These are phyloP conservation scores for Pistacia vera DNA, from an alignment of 345 rosid genomes.

Conservation along the genomic window DNA sequence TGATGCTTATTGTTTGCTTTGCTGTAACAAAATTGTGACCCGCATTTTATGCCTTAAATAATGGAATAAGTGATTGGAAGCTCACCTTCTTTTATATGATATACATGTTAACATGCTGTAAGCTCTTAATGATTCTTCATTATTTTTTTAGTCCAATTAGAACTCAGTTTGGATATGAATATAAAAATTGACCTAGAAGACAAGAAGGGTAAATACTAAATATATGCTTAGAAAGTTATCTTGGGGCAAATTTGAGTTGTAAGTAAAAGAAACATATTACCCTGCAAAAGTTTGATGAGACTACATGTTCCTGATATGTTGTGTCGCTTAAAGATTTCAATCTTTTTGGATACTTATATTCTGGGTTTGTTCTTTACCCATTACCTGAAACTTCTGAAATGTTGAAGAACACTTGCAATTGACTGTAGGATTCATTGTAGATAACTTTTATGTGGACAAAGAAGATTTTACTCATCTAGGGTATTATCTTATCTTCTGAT, in stretches of 20 bases:
- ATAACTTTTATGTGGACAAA: neutral
- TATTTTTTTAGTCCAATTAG: neutral
- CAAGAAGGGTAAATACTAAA: too few relatives aligned
- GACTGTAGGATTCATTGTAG: constrained; percentile 9
- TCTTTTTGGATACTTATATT: neutral
- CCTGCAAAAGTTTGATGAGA: neutral
- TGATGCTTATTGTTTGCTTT: neutral
- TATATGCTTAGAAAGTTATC: neutral
- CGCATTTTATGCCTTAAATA: neutral
- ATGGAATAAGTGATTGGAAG: neutral
- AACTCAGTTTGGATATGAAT: neutral
- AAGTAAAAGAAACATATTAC: neutral
- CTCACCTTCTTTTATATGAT: neutral
- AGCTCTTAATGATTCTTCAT: neutral
- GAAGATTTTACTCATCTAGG: constrained; percentile 7
- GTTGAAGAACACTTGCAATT: neutral
- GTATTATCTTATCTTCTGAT: constrained; percentile 2
- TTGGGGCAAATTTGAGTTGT: neutral
- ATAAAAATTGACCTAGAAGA: neutral
- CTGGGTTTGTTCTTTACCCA: neutral
- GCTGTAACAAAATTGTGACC: neutral
- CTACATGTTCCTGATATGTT: neutral
- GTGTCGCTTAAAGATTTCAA: neutral
- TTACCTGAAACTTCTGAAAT: constrained; percentile 1
- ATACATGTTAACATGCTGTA: neutral